Evolutionary conservation across 164 flowering plant genomes (phyloP).

Genomic region (Tetracentron sinense): DNA sequence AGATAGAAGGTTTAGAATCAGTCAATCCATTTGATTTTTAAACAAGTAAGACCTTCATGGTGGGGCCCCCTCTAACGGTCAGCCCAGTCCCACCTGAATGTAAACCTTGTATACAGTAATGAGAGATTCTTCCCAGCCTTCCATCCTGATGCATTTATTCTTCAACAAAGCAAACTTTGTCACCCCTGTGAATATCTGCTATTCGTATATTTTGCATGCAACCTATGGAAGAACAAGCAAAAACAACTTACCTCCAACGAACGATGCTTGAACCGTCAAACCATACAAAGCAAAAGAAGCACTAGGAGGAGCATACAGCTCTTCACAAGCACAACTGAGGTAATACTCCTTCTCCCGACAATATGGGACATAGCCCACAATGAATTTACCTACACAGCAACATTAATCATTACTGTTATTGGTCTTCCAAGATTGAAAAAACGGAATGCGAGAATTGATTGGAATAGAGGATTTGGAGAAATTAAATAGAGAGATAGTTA

Average conservation of each 20-base stretch:
- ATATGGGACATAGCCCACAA: constrained; percentile 59
- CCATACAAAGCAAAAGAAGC: constrained; percentile 84
- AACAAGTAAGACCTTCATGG: too few species aligned
- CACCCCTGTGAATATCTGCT: not conserved
- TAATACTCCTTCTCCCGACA: constrained; percentile 91
- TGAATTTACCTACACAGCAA: constrained; percentile 61
- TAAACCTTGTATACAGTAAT: not conserved
- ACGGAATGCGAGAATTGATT: not conserved
- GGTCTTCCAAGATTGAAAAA: not conserved
- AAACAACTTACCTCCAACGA: constrained; percentile 71
- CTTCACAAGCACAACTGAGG: constrained; percentile 83
- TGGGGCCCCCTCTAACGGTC: too few species aligned
- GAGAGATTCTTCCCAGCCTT: too few species aligned
- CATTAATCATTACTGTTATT: constrained; percentile 1
- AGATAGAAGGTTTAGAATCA: not conserved
- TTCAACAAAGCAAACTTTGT: not conserved
- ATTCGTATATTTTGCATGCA: not conserved
- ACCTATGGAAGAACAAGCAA: not conserved
- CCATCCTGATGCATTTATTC: not conserved
- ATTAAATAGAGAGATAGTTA: not conserved
- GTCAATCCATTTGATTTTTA: not conserved
- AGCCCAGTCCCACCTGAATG: not conserved
- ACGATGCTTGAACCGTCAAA: constrained; percentile 77
- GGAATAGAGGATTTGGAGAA: not conserved
- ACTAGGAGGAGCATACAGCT: constrained; percentile 89